phyloP scores from a whole-genome alignment of 495 filamentous ascomycete species.

The Xylaria castorea region DNA sequence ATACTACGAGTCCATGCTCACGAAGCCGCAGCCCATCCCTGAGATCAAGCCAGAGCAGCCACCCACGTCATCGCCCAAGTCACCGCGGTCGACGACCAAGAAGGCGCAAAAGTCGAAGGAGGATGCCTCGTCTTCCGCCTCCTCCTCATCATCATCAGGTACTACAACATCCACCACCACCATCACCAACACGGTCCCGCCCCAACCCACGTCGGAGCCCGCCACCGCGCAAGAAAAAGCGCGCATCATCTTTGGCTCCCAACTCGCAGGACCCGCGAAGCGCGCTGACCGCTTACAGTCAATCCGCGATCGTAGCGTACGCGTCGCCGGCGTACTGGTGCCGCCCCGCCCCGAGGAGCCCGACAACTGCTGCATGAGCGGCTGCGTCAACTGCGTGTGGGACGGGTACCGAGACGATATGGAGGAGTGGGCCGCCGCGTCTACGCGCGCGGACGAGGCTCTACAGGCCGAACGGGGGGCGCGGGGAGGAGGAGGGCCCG shows the following conservation, averaged over 20 bases:
- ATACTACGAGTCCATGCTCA: constrained; percentile 53
- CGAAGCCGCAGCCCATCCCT: constrained; percentile 40
- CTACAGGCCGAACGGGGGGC: constrained; percentile 36
- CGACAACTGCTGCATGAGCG: constrained; percentile 99
- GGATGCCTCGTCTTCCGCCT: constrained; percentile 27
- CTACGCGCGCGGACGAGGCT: constrained; percentile 59
- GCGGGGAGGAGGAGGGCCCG: neutral
- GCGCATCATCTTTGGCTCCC: constrained; percentile 80
- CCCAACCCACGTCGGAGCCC: constrained; percentile 40
- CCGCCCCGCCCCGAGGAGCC: constrained; percentile 87
- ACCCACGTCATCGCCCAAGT: constrained; percentile 48
- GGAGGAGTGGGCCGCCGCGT: constrained; percentile 78
- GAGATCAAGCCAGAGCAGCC: constrained; percentile 46
- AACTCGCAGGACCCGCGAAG: constrained; percentile 69
- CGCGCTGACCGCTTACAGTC: constrained; percentile 66
- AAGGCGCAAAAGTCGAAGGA: constrained; percentile 25
- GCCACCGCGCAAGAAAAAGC: constrained; percentile 58
- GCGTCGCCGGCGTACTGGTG: constrained; percentile 79
- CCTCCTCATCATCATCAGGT: constrained; percentile 29
- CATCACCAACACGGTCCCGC: constrained; percentile 29
- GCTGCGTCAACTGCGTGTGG: constrained; percentile 98
- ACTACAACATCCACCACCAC: constrained; percentile 21
- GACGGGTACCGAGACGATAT: constrained; percentile 88
- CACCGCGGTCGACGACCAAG: constrained; percentile 35
- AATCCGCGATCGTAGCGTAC: constrained; percentile 57